Evolutionary conservation across 2,329 filamentous ascomycete species (phyloP), one percentile per base, ranked within the genome.

Genomic region (Aquanectria penicillioides): DNA sequence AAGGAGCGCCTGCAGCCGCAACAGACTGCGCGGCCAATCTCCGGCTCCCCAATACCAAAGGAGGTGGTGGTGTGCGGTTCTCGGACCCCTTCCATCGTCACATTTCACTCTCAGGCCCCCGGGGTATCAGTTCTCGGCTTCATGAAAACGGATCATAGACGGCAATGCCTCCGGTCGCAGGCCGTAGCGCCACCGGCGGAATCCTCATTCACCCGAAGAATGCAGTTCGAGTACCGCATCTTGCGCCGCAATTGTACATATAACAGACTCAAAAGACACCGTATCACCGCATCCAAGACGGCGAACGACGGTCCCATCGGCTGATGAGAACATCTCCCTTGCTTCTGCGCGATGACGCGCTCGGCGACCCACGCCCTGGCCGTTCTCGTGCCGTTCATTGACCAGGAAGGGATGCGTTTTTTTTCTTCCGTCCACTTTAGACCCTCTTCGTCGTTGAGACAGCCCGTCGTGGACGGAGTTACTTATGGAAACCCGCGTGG

Each of bases 391-490:
- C 38, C 38, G 48, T 58, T 52, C 18, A n/a, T 41, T 31, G 28
- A 52, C 44, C 20, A 33, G 12, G 15, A 54, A 8, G 33, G 33
- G 5, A 17, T 56, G 28, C 29, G 49, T 20, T 31, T 44, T 51
- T 57, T 44, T 43, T 23, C 22, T 40, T 26, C 43, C 52, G 44
- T 36, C 43, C 15, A 8, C 11, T 29, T 40, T 25, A 10, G 41
- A 36, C 44, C 29, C 44, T 47, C 29, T 47, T n/a, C 17, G 12
- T 26, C 23, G 25, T 13, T 20, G 12, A 23, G 20, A 15, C 10
- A 22, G 17, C 48, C 52, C 61, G 44, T 66, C 58, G 58, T 43
- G 49, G 57, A 67, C 40, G 48, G 47, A 57, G 43, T 17, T 20
- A 15, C 36, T 31, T 47, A 40, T 41, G 34, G 43, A 25, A 23